These are phyloP conservation scores for Colletotrichum cereale DNA, from an alignment of 2,329 filamentous ascomycete genomes.

Conservation along the genomic window DNA sequence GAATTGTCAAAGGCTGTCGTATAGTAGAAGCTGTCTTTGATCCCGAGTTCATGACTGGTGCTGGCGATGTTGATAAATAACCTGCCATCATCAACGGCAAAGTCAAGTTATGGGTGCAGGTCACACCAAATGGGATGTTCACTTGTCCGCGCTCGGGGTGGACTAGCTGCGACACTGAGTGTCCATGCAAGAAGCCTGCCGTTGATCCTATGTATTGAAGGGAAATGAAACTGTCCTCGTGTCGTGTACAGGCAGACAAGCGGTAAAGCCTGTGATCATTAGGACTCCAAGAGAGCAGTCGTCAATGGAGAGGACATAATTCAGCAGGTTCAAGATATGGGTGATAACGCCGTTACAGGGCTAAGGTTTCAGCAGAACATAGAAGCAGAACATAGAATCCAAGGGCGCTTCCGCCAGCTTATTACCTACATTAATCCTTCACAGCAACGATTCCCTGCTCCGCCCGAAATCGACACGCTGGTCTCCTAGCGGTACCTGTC, in stretches of 20 bases:
- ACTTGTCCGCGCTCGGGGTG: too few relatives aligned
- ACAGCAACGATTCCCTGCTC: not conserved
- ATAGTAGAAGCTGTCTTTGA: not conserved
- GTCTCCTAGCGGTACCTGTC: too few relatives aligned
- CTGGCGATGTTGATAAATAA: not conserved
- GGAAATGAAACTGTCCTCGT: not conserved
- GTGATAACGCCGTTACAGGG: not conserved
- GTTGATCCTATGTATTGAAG: too few relatives aligned
- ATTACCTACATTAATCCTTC: not conserved
- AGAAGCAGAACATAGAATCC: not conserved
- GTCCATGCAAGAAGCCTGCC: not conserved
- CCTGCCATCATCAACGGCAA: not conserved
- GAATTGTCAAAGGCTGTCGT: not conserved
- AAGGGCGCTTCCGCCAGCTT: not conserved
- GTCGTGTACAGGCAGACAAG: not conserved
- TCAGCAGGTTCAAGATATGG: not conserved
- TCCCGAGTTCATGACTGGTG: not conserved
- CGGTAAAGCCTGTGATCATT: not conserved
- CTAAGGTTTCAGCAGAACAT: not conserved
- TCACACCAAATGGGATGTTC: too few relatives aligned
- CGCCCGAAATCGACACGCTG: not conserved
- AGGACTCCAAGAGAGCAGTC: not conserved
- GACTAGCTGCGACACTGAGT: not conserved
- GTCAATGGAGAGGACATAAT: rapidly evolving
- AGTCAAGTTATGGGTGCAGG: not conserved